These are phyloP conservation scores for Aspergillus sclerotioniger DNA, from an alignment of 495 filamentous ascomycete species.

Conservation along the genomic window DNA sequence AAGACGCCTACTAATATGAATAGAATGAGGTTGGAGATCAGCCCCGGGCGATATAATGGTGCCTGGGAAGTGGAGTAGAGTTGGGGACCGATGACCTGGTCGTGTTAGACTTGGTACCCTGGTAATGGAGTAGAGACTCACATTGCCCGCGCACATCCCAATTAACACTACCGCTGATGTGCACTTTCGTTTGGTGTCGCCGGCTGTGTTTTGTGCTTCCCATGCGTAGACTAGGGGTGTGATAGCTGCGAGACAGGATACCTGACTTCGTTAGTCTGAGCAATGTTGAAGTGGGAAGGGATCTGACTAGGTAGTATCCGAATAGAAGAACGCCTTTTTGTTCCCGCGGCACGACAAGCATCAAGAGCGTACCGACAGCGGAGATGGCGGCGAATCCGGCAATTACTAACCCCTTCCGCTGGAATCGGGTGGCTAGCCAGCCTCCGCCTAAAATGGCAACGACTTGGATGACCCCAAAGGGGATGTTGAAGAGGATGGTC, in stretches of 20 bases:
- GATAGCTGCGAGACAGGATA: slow-evolving; percentile 26
- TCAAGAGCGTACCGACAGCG: slow-evolving; percentile 21
- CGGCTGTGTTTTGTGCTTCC: slow-evolving; percentile 31
- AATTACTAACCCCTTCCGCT: slow-evolving; percentile 23
- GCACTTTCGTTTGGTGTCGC: slow-evolving; percentile 30
- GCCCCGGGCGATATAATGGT: slow-evolving; percentile 23
- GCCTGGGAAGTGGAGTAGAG: slow-evolving; percentile 25
- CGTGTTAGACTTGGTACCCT: background rate
- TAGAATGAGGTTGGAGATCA: slow-evolving; percentile 28
- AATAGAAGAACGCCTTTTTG: slow-evolving; percentile 28
- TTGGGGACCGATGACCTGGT: slow-evolving; percentile 22
- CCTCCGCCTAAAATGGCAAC: slow-evolving; percentile 41
- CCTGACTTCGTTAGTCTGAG: slow-evolving; percentile 10
- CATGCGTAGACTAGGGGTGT: slow-evolving; percentile 29
- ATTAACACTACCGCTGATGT: slow-evolving; percentile 25
- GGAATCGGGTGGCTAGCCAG: slow-evolving; percentile 39
- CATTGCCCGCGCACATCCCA: slow-evolving; percentile 28
- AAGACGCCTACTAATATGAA: slow-evolving; percentile 23
- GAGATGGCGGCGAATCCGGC: slow-evolving; percentile 16
- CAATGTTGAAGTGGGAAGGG: background rate
- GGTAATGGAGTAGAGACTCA: background rate
- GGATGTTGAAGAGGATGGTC: slow-evolving; percentile 35
- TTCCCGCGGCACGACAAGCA: slow-evolving; percentile 24
- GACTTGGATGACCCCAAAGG: slow-evolving; percentile 44
- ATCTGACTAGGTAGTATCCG: slow-evolving; percentile 27